Percentiles rank a stretch among this genome's conserved stretches.
Evolutionary conservation across 257 asterid species (phyloP).

Genomic region (Nicotiana paniculata): DNA sequence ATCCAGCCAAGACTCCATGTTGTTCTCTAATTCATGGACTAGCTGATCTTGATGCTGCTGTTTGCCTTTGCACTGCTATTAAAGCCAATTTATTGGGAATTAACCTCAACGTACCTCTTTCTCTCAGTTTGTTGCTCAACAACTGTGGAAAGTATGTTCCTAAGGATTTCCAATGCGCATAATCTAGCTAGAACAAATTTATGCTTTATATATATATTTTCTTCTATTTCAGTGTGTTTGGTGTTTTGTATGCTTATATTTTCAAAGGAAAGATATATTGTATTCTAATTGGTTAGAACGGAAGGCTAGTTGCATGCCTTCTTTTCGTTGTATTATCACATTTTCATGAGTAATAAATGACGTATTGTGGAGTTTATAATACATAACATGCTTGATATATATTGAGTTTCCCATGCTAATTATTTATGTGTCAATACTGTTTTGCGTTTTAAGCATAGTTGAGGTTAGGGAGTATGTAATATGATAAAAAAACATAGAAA

Average conservation of each 20-base stretch:
- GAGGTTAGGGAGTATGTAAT: neutral
- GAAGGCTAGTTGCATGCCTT: neutral
- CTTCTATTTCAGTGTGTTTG: neutral
- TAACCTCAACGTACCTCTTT: slow-evolving; percentile 7
- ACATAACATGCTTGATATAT: neutral
- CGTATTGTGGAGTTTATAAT: neutral
- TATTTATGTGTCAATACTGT: neutral
- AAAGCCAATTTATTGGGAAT: slow-evolving; percentile 17
- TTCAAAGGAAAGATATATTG: neutral
- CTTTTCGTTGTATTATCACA: neutral
- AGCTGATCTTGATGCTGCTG: slow-evolving; percentile 24
- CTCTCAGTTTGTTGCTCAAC: slow-evolving; percentile 21
- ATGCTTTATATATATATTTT: neutral
- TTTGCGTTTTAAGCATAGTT: neutral
- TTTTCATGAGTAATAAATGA: neutral
- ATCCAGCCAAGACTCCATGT: slow-evolving; percentile 12
- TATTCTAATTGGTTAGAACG: neutral
- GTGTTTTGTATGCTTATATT: neutral
- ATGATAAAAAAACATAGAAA: too few species aligned
- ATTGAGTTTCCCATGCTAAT: neutral
- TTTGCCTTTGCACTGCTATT: slow-evolving; percentile 30
- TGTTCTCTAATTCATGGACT: slow-evolving; percentile 14
- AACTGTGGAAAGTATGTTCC: slow-evolving; percentile 14
- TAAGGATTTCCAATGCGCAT: slow-evolving; percentile 4
- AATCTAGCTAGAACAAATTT: neutral